Evolutionary conservation across 1,284 basidiomycete genomes (phyloP).

Genomic region (Ganoderma resinaceum): DNA sequence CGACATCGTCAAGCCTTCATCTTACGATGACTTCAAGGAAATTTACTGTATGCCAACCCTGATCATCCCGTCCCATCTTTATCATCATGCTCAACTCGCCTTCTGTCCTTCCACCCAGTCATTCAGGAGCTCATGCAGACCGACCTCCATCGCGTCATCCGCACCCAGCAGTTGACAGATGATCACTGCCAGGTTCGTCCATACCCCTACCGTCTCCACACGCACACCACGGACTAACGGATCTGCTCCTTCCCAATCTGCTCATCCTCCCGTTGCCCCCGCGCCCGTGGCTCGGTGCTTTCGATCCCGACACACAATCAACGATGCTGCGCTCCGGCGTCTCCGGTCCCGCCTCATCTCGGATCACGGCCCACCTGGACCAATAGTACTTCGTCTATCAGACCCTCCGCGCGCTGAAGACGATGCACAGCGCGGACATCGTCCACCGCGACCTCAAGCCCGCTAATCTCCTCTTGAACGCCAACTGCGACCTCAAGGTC

Average conservation of each 20-base stretch:
- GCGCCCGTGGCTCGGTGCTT: not conserved
- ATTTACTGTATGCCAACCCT: constrained; percentile 66
- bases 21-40: constrained; percentile 83
- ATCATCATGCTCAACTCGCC: not conserved
- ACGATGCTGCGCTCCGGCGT: not conserved
- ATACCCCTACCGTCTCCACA: constrained; percentile 8
- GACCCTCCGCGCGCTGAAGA: constrained; percentile 84
- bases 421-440: constrained; percentile 82
- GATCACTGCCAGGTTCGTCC: constrained; percentile 82
- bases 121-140: constrained; percentile 94
- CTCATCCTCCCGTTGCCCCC: not conserved
- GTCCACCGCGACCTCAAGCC: constrained; percentile 87
- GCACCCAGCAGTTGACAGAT: constrained; percentile 87
- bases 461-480: constrained; percentile 82
- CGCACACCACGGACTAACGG: constrained; percentile 14
- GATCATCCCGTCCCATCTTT: not conserved
- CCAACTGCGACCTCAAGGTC: constrained; percentile 87
- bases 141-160: constrained; percentile 89
- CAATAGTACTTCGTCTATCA: constrained; percentile 75
- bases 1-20: constrained; percentile 84
- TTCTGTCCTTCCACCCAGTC: constrained; percentile 48
- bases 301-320: not conserved
- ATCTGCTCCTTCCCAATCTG: constrained; percentile 6
- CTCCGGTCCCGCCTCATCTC: not conserved
- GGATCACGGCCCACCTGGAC: constrained; percentile 1